Conservation (phyloP, 495 filamentous ascomycete species). For the Darksidea phi region DNA sequence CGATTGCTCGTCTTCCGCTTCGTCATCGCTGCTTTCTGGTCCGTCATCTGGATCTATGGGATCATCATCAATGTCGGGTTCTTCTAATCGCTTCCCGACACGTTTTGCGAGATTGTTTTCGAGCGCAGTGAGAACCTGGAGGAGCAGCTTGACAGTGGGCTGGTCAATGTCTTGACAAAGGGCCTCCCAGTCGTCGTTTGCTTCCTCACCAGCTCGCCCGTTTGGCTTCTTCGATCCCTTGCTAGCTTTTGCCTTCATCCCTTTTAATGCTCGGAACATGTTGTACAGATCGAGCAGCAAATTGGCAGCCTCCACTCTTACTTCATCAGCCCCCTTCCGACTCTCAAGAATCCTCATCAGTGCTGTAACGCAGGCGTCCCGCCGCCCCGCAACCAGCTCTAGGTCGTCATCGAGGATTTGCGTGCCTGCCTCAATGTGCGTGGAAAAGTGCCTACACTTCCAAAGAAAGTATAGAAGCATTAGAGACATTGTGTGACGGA, state of each 20-base stretch:
- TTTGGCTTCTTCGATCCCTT: constrained; percentile 34
- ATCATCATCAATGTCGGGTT: constrained; percentile 51
- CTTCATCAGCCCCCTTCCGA: constrained; percentile 64
- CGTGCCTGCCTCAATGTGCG: constrained; percentile 44
- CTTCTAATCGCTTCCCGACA: constrained; percentile 65
- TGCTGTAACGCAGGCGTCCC: constrained; percentile 56
- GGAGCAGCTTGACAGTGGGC: constrained; percentile 59
- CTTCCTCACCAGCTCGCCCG: constrained; percentile 42
- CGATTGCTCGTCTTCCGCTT: constrained; percentile 53
- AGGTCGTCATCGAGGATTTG: constrained; percentile 52
- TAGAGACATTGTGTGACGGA: constrained; percentile 67
- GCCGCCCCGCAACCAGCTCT: constrained; percentile 53
- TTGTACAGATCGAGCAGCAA: constrained; percentile 76
- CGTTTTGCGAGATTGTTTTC: constrained; percentile 76
- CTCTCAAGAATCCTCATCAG: constrained; percentile 66
- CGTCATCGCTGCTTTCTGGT: constrained; percentile 58
- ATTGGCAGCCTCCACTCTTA: constrained; percentile 72
- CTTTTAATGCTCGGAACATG: constrained; percentile 72
- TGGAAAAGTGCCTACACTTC: constrained; percentile 56
- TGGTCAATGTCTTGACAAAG: constrained; percentile 64
- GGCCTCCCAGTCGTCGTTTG: constrained; percentile 54
- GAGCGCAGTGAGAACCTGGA: constrained; percentile 68
- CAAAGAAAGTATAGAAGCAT: constrained; percentile 92
- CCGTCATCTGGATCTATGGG: constrained; percentile 51
- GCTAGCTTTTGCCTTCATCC: constrained; percentile 30